These are phyloP conservation scores for Paracorniculantispora psalliotae DNA, from an alignment of 2,329 filamentous ascomycete genomes.

Conservation along the genomic window DNA sequence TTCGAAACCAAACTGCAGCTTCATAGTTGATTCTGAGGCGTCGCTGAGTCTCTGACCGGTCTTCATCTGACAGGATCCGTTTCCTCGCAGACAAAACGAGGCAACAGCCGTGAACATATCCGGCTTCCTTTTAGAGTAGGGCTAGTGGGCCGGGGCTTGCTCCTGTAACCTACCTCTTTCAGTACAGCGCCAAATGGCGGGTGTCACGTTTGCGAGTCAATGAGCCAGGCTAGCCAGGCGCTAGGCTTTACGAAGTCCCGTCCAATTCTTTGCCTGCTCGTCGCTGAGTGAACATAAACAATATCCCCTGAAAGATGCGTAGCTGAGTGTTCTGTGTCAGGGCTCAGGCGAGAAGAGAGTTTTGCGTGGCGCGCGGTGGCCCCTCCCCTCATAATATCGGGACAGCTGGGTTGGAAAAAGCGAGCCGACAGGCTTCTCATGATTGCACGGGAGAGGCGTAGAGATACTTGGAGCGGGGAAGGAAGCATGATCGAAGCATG, in stretches of 20 bases:
- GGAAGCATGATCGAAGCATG: background rate
- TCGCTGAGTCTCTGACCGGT: background rate
- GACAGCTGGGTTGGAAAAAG: background rate
- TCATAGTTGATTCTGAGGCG: background rate
- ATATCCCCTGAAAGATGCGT: background rate
- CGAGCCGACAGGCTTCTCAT: background rate
- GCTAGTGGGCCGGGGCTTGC: background rate
- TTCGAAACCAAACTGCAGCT: background rate
- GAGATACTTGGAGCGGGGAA: background rate
- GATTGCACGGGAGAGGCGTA: background rate
- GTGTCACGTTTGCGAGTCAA: conserved; percentile 6
- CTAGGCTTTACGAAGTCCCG: background rate
- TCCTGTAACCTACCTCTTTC: conserved; percentile 10
- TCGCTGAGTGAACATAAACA: background rate
- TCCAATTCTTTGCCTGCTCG: background rate
- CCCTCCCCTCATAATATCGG: background rate
- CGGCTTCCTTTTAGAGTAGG: conserved; percentile 11
- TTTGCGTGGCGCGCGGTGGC: background rate
- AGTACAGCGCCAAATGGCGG: conserved; percentile 11
- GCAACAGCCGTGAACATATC: background rate
- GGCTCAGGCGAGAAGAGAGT: background rate
- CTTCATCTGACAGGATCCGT: background rate
- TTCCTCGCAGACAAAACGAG: background rate
- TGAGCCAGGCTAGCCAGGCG: background rate
- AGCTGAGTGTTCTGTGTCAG: background rate